A percentile compares a stretch with the other conserved stretches of the same genome.
Evolutionary conservation across 257 asterid genomes (phyloP).

Genomic region (Cordia subcordata): DNA sequence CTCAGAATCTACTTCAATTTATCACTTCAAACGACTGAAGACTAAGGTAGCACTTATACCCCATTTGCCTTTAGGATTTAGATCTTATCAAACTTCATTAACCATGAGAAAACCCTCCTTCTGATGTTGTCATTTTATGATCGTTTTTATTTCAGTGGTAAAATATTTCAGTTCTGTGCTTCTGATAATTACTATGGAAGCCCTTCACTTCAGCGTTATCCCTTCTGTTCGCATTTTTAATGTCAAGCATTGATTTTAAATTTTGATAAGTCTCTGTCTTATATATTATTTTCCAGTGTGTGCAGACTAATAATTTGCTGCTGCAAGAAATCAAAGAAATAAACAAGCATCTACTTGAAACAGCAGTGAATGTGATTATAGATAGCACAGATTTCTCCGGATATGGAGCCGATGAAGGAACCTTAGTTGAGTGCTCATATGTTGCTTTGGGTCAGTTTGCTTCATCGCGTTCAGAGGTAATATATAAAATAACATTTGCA

Average conservation of each 20-base stretch:
- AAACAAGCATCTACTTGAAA: slow-evolving; percentile 37
- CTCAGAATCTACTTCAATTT: not conserved
- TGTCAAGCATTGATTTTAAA: not conserved
- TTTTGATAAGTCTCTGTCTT: not conserved
- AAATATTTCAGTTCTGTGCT: too few relatives aligned
- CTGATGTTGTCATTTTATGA: not conserved
- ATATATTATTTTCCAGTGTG: not conserved
- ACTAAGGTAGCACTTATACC: not conserved
- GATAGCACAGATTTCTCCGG: slow-evolving; percentile 18
- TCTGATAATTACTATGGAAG: too few relatives aligned
- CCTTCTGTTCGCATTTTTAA: too few relatives aligned
- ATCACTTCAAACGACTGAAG: not conserved
- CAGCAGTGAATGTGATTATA: slow-evolving; percentile 30
- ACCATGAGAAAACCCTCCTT: not conserved
- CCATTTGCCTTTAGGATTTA: not conserved
- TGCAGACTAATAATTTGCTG: not conserved
- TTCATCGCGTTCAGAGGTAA: slow-evolving; percentile 4
- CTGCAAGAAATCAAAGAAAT: slow-evolving; percentile 43
- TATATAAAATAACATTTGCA: not conserved
- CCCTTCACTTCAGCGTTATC: too few relatives aligned
- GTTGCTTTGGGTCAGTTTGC: slow-evolving; percentile 29
- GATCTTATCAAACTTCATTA: not conserved
- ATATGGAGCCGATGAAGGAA: slow-evolving; percentile 19
- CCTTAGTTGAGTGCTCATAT: slow-evolving; percentile 33
- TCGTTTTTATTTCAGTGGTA: not conserved